Evolutionary conservation across 208 protist genomes (phyloP).

Genomic region (Novymonas esmeraldas): DNA sequence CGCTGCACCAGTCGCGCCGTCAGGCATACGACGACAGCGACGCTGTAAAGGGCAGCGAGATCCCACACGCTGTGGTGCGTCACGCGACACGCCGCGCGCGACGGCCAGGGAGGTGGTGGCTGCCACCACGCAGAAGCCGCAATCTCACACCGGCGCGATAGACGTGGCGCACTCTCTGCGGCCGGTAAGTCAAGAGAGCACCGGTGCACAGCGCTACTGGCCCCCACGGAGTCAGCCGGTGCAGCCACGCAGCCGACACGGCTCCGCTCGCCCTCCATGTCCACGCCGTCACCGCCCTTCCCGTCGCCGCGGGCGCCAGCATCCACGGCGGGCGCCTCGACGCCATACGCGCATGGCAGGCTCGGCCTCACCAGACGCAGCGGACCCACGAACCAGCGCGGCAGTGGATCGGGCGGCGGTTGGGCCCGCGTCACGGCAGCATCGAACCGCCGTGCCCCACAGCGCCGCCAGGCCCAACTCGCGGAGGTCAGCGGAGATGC

Average conservation of each 20-base stretch:
- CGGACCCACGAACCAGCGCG: slow-evolving; percentile 22
- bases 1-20: slow-evolving; percentile 8
- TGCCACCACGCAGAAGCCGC: slow-evolving; percentile 20
- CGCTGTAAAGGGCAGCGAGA: slow-evolving; percentile 1
- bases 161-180: too few species aligned
- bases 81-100: slow-evolving; percentile 6
- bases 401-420: not conserved
- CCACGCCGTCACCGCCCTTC: not conserved
- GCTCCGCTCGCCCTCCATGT: not conserved
- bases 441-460: slow-evolving; percentile 27
- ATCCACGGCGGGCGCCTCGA: not conserved
- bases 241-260: too few species aligned
- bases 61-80: slow-evolving; percentile 18
- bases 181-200: too few species aligned
- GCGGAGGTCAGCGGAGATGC: not conserved
- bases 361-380: slow-evolving; percentile 1
- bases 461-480: slow-evolving; percentile 23
- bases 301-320: not conserved
- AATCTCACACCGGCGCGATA: slow-evolving; percentile 7
- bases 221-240: too few species aligned
- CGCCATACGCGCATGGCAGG: not conserved
- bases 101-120: slow-evolving; percentile 5
- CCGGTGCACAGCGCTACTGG: too few species aligned
- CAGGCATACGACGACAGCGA: not conserved
- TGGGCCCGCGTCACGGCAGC: not conserved